Percentiles rank a stretch among this genome's conserved stretches.
These are phyloP conservation scores for Trypanosoma platydactyli DNA, from an alignment of 208 protist species.

Conservation along the genomic window DNA sequence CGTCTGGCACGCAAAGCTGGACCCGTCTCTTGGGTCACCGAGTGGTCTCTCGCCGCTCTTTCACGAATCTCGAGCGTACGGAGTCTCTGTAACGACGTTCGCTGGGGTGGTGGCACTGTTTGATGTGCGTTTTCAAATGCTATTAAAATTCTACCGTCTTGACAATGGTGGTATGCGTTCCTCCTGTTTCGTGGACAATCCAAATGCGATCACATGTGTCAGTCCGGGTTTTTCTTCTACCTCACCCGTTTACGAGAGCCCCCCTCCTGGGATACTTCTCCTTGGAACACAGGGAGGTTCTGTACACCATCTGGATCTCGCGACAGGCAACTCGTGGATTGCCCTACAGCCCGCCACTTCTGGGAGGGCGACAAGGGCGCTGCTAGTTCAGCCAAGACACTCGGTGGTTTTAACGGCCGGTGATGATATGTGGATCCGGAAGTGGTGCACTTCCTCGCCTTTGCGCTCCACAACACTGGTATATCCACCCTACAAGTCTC, in stretches of 20 bases:
- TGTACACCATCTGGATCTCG: slow-evolving; percentile 25
- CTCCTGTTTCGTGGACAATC: neutral
- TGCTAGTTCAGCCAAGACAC: slow-evolving; percentile 47
- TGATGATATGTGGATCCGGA: slow-evolving; percentile 62
- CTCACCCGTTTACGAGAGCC: slow-evolving; percentile 1
- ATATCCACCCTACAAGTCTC: slow-evolving; percentile 36
- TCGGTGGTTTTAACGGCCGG: slow-evolving; percentile 56
- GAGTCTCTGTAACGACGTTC: slow-evolving; percentile 40
- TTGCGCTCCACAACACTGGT: slow-evolving; percentile 42
- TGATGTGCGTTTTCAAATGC: slow-evolving; percentile 64
- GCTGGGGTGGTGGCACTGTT: slow-evolving; percentile 54
- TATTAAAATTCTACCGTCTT: slow-evolving; percentile 35
- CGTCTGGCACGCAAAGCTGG: slow-evolving; percentile 36
- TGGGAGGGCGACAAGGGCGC: slow-evolving; percentile 28
- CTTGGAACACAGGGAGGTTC: slow-evolving; percentile 37
- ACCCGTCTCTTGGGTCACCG: slow-evolving; percentile 35
- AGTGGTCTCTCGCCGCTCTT: slow-evolving; percentile 49
- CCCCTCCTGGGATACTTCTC: slow-evolving; percentile 36
- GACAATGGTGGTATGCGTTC: neutral
- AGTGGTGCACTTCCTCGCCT: slow-evolving; percentile 42
- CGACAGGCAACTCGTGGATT: slow-evolving; percentile 20
- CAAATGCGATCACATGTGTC: slow-evolving; percentile 37
- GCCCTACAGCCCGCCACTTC: slow-evolving; percentile 25
- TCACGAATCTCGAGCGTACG: slow-evolving; percentile 28
- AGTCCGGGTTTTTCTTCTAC: slow-evolving; percentile 38